Evolutionary conservation across 805 yeast species (phyloP), one percentile per base, ranked within the genome.

Genomic region (Teunomyces gatunensis): DNA sequence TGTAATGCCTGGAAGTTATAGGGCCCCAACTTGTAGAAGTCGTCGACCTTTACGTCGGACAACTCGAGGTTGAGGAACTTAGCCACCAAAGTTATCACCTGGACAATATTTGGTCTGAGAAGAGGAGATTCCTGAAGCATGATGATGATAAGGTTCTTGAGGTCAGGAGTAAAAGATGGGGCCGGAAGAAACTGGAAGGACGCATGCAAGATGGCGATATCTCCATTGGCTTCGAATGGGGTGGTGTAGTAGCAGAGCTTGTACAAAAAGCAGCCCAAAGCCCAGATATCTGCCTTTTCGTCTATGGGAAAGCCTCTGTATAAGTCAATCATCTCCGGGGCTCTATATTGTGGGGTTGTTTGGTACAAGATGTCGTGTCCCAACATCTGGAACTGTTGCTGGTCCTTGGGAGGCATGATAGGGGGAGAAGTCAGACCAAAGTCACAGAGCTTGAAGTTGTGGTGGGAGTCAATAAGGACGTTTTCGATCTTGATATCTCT

Each of bases 281-380:
- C 99, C 99, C 99, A 92, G 42, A 92, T 87, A 68, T 92, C 99
- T 6, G 92, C 78, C 65, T 89, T 89, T 58, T 91, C 95, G 65
- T 92, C 94, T 35, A 92, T 87, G 1, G 97, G 94, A 41, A 83
- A 70, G 5, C 90, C 87, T 41, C 89, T 74, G 62, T 85, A 85
- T 21, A 91, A 75, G 66, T 92, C 97, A 47, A 92, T 80, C 98
- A 92, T 94, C 63, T 92, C 99, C 0, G 99, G 99, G 0, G 95
- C 77, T 53, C 99, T 75, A 63, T 92, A 92, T 65, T 94, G 99
- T 12, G 96, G 96, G 3, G 99, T 92, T 0, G 99, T 92, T 61
- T 92, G 96, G 53, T 84, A 82, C 58, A 89, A 79, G 47, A 92
- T 82, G 63, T 92, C 97, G 59, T 88, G 89, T 47, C 88, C 86